Conservation (phyloP, 768 basidiomycete species). For the Cubamyces sp. region DNA sequence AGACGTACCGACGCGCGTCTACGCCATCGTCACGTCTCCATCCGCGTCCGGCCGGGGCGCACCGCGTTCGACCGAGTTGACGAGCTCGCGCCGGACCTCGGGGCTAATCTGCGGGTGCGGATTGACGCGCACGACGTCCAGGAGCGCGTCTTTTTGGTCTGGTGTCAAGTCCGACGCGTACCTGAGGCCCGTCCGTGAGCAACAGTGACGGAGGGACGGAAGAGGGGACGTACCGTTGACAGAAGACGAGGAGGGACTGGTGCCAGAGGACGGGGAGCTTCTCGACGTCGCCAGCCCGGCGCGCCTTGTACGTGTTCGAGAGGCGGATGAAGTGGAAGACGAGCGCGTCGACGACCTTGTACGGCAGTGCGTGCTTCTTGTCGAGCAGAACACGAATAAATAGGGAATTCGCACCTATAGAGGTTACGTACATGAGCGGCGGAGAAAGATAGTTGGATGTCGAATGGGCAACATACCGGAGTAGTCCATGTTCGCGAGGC, state of each 20-base stretch:
- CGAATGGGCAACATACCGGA: constrained; percentile 54
- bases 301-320: constrained; percentile 86
- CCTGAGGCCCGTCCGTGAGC: constrained; percentile 44
- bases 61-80: constrained; percentile 85
- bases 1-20: not conserved
- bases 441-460: not conserved
- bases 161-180: constrained; percentile 94
- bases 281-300: constrained; percentile 67
- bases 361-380: constrained; percentile 97
- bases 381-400: constrained; percentile 97
- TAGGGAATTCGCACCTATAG: constrained; percentile 83
- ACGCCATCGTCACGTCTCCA: constrained; percentile 48
- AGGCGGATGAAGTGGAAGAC: constrained; percentile 98
- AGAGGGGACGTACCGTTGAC: constrained; percentile 68
- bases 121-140: constrained; percentile 87
- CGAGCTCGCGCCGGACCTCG: constrained; percentile 89
- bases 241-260: constrained; percentile 92
- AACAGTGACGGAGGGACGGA: too few relatives aligned
- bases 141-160: constrained; percentile 96
- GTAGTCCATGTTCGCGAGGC: constrained; percentile 96
- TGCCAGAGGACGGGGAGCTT: constrained; percentile 98
- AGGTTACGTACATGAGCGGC: not conserved
- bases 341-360: constrained; percentile 95
- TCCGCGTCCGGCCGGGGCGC: constrained; percentile 70
- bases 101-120: constrained; percentile 86